A percentile compares a stretch with the other conserved stretches of the same genome.
phyloP scores from a whole-genome alignment of 495 filamentous ascomycete species.

The Xylaria venustula region DNA sequence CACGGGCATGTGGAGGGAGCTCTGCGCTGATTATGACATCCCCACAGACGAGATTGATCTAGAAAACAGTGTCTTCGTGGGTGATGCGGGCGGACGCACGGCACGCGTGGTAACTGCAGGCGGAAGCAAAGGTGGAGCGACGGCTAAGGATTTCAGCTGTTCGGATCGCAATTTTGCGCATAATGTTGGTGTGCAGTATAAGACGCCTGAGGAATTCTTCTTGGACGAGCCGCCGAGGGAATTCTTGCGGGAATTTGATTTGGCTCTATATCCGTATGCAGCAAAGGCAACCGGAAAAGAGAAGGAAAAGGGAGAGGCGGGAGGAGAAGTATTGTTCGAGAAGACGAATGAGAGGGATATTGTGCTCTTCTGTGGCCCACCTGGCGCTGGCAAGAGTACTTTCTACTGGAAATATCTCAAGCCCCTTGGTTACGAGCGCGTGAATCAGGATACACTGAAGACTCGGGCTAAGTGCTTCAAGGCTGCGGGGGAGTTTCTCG shows the following conservation, averaged over 20 bases:
- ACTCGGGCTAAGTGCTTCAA: conserved; percentile 77
- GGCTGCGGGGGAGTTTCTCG: conserved; percentile 62
- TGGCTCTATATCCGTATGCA: conserved; percentile 32
- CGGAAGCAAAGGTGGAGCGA: conserved; percentile 17
- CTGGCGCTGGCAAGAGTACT: conserved; percentile 85
- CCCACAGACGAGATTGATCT: conserved; percentile 63
- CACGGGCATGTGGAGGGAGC: conserved; percentile 84
- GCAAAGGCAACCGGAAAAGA: conserved; percentile 11
- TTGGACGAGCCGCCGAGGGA: conserved; percentile 60
- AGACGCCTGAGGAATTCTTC: conserved; percentile 91
- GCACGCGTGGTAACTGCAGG: conserved; percentile 29
- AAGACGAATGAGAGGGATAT: conserved; percentile 69
- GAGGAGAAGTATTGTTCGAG: conserved; percentile 50
- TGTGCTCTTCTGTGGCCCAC: conserved; percentile 82
- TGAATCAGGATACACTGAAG: conserved; percentile 92
- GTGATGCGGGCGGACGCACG: conserved; percentile 71
- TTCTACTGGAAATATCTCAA: conserved; percentile 81
- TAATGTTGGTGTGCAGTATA: conserved; percentile 76
- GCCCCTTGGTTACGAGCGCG: conserved; percentile 75
- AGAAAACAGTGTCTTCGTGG: conserved; percentile 75
- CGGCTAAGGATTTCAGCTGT: conserved; percentile 62
- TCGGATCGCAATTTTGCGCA: conserved; percentile 81
- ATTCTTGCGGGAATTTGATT: conserved; percentile 68
- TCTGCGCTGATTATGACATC: conserved; percentile 71
- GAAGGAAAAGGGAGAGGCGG: too few relatives aligned